Conservation (phyloP, 768 basidiomycete genomes). For the Boletus rex-veris region DNA sequence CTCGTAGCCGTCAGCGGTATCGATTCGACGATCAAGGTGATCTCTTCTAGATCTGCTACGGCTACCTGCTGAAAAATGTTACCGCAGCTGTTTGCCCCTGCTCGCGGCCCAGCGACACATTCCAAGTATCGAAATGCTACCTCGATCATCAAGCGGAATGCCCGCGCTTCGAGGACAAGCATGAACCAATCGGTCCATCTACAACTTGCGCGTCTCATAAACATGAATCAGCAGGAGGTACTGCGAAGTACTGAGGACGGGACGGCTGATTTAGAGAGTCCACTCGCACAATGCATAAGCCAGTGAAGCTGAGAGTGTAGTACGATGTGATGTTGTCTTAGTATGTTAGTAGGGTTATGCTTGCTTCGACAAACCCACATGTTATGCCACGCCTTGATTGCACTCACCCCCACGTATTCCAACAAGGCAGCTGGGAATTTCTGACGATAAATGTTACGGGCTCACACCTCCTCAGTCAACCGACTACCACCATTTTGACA, state of each 20-base stretch:
- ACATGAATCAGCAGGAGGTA: slow-evolving; percentile 28
- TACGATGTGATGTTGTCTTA: background rate
- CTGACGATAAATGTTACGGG: slow-evolving; percentile 25
- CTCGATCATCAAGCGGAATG: slow-evolving; percentile 56
- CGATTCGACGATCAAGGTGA: slow-evolving; percentile 78
- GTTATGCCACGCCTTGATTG: slow-evolving; percentile 3
- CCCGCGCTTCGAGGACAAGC: slow-evolving; percentile 30
- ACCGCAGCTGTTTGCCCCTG: slow-evolving; percentile 63
- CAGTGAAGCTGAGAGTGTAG: slow-evolving; percentile 19
- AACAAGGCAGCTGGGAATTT: slow-evolving; percentile 24
- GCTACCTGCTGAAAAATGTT: background rate
- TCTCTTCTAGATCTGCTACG: slow-evolving; percentile 8
- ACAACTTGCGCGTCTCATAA: slow-evolving; percentile 30
- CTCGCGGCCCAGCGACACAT: slow-evolving; percentile 43
- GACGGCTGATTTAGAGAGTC: slow-evolving; percentile 26
- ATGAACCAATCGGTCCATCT: slow-evolving; percentile 17
- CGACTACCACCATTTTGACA: slow-evolving; percentile 19
- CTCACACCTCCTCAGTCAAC: slow-evolving; percentile 20
- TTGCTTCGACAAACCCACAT: too few relatives aligned
- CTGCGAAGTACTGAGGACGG: slow-evolving; percentile 23
- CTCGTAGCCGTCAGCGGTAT: slow-evolving; percentile 86
- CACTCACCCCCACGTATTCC: background rate
- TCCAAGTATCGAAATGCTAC: slow-evolving; percentile 53
- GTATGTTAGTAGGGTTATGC: too few relatives aligned
- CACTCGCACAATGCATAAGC: slow-evolving; percentile 26